Percentiles rank a stretch among this genome's conserved stretches.
Conservation (phyloP, 1,139 yeast species). For the Geotrichum candidum region DNA sequence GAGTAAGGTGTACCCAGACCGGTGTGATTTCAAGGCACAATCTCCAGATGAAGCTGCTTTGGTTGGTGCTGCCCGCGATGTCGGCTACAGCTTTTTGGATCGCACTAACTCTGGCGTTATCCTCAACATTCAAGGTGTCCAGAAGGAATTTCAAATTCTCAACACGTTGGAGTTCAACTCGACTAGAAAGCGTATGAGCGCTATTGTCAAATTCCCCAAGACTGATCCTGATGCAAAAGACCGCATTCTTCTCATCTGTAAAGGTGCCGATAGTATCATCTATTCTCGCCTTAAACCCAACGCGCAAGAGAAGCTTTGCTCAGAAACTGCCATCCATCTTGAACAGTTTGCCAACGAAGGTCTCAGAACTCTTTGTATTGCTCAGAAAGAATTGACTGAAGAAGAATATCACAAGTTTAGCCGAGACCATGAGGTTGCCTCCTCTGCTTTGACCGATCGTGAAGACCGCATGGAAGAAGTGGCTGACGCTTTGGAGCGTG, state of each 20-base stretch:
- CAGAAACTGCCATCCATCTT: constrained; percentile 66
- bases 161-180: constrained; percentile 96
- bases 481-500: constrained; percentile 71
- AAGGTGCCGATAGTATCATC: constrained; percentile 97
- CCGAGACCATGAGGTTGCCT: constrained; percentile 59
- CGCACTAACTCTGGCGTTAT: constrained; percentile 66
- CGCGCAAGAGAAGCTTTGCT: constrained; percentile 17
- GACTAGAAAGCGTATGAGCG: constrained; percentile 96
- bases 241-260: constrained; percentile 76
- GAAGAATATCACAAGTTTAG: constrained; percentile 63
- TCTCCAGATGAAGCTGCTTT: constrained; percentile 97
- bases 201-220: constrained; percentile 89
- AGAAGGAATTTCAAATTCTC: constrained; percentile 61
- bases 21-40: constrained; percentile 73
- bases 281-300: constrained; percentile 56
- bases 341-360: constrained; percentile 94
- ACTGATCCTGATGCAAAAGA: constrained; percentile 52
- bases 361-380: constrained; percentile 86
- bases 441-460: constrained; percentile 64
- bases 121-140: constrained; percentile 67
- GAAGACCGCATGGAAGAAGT: constrained; percentile 69
- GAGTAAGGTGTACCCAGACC: constrained; percentile 44
- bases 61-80: constrained; percentile 85
- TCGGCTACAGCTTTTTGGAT: constrained; percentile 74
- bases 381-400: constrained; percentile 66